Base-by-base conservation (phyloP, 805 yeast genomes). In the Ogataea wickerhamii region DNA sequence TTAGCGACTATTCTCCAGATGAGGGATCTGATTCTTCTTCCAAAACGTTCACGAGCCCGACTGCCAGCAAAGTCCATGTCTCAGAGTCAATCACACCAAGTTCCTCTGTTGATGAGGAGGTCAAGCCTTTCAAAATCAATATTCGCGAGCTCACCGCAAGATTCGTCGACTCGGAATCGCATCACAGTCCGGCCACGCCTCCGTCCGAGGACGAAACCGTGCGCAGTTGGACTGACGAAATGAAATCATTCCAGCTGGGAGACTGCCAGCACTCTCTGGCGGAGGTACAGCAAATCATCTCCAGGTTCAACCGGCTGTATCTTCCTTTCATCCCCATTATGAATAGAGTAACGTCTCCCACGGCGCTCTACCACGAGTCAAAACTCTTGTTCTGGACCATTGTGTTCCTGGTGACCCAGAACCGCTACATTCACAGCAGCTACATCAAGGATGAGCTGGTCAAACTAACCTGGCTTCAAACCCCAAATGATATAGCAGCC, bases 331-430 rank as follows among this genome's bases (percentile, higher is more conserved):
- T 52, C 2, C 64, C 64, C 12, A 51, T 59, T 18, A 44, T 60
- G 48, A 42, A 45, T 11, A 35, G 37, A n/a, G 38, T 52, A 4
- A 27, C 28, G n/a, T 50, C 56, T 8, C 56, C 61, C 4, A 45
- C 52, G 1, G 2, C 18, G 2, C 31, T 60, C 18, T 52, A 41
- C 33, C 19, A 28, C 18, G 36, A 44, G 17, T 52, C 56, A 8
- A 43, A 47, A n/a, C 35, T 58, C 6, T 44, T 59, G n/a, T 61
- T 60, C 44, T 61, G 66, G 66, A 44, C 64, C 23, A 49, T 58
- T 11, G 47, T 56, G 11, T 56, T 41, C 29, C 38, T 55, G 3
- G 43, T 52, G 4, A 32, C 52, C 10, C 26, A 32, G 18, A 48
- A 56, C 20, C 28, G 38, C 2, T 23, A 33, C 2, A 48, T 58